A percentile compares a stretch with the other conserved stretches of the same genome.
phyloP scores from a whole-genome alignment of 805 yeast genomes.

The Saccharomycopsis olivae region DNA sequence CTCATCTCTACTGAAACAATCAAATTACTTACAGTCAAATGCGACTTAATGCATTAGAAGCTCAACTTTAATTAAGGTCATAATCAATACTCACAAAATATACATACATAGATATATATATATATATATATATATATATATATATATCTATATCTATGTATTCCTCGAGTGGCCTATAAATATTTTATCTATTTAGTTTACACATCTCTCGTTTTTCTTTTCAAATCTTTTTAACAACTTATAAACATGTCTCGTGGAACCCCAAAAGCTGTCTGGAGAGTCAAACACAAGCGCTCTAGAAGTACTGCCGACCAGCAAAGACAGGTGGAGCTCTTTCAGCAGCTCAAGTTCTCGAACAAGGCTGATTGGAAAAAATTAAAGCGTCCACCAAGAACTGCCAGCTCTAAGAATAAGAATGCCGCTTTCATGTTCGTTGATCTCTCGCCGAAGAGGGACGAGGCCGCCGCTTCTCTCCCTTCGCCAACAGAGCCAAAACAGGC shows the following conservation, averaged over 20 bases:
- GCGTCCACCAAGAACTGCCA: slow-evolving; percentile 23
- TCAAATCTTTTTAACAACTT: slow-evolving; percentile 1
- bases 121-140: neutral
- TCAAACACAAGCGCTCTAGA: neutral
- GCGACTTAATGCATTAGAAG: neutral
- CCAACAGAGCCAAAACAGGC: slow-evolving; percentile 4
- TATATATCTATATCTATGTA: neutral
- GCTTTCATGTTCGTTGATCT: slow-evolving; percentile 27
- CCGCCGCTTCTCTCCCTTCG: slow-evolving; percentile 2
- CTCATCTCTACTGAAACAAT: neutral
- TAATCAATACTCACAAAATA: too few relatives aligned
- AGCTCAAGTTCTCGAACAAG: slow-evolving; percentile 13
- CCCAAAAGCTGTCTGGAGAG: slow-evolving; percentile 9
- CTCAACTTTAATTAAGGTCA: neutral
- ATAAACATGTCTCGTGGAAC: slow-evolving; percentile 1
- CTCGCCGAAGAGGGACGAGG: slow-evolving; percentile 10
- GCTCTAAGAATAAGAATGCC: slow-evolving; percentile 23
- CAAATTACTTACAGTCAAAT: neutral
- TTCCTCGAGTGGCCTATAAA: neutral
- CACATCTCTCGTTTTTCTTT: neutral
- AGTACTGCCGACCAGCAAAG: slow-evolving; percentile 1
- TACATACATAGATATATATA: too few relatives aligned
- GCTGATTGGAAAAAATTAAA: slow-evolving; percentile 9
- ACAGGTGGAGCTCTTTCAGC: slow-evolving; percentile 13
- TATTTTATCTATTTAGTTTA: neutral